Evolutionary conservation across 192 early-diverging fungal genomes (phyloP).

Genomic region (Coemansia sp.): DNA sequence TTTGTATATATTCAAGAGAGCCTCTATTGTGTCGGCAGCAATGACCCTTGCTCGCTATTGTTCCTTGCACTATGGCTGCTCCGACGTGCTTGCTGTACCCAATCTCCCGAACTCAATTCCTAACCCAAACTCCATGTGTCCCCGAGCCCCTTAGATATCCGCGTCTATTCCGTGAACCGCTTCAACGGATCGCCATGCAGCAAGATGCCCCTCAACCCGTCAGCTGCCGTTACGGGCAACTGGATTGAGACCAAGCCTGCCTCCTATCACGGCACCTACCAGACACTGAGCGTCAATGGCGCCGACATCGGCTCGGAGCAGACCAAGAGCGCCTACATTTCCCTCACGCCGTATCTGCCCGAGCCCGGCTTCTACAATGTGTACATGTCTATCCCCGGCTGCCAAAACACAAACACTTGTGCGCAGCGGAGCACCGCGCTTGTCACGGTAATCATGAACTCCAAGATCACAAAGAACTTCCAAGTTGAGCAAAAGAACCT

Average conservation of each 20-base stretch:
- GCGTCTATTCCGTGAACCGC: constrained; percentile 27
- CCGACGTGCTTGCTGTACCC: no score
- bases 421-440: constrained; percentile 24
- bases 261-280: constrained; percentile 29
- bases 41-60: no score
- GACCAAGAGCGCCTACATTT: constrained; percentile 15
- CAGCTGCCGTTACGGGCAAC: constrained; percentile 16
- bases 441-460: constrained; percentile 18
- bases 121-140: background rate
- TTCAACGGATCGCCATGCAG: constrained; percentile 43
- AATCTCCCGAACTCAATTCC: no score
- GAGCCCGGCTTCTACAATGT: constrained; percentile 62
- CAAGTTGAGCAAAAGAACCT: constrained; percentile 49
- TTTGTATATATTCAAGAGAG: no score
- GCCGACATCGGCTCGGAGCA: constrained; percentile 16
- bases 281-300: constrained; percentile 23
- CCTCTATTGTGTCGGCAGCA: no score
- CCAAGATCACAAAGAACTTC: constrained; percentile 9
- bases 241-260: constrained; percentile 35
- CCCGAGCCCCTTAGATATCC: constrained; percentile 19
- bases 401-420: constrained; percentile 54
- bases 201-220: constrained; percentile 16
- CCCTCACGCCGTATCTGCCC: constrained; percentile 53
- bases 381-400: constrained; percentile 55
- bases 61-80: no score